Conservation (phyloP, 371 early-diverging fungal genomes). For the Apophysomyces variabilis region DNA sequence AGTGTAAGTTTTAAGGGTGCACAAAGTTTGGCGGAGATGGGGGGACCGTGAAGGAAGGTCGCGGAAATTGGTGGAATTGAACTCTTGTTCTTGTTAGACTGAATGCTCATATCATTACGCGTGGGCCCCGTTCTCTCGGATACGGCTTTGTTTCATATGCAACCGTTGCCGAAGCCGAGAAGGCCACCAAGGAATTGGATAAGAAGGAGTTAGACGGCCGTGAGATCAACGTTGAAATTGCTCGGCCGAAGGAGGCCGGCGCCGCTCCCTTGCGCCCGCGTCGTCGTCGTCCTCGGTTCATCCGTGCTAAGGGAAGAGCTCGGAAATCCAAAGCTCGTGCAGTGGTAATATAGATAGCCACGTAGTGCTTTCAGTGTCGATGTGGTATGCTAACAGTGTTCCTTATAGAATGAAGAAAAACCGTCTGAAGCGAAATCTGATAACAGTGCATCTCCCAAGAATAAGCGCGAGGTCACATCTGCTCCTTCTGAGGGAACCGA, state of each 20-base stretch:
- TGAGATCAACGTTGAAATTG: conserved; percentile 83
- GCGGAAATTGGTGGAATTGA: conserved; percentile 4
- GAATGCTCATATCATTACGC: conserved; percentile 73
- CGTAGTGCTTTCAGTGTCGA: too few relatives aligned
- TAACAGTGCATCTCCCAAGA: neutral
- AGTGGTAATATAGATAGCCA: conserved; percentile 6
- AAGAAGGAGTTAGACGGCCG: conserved; percentile 76
- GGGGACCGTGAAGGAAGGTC: neutral
- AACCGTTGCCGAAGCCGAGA: conserved; percentile 68
- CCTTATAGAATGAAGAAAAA: conserved; percentile 9
- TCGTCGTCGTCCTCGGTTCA: conserved; percentile 15
- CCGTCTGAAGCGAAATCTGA: conserved; percentile 13
- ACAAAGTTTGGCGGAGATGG: neutral
- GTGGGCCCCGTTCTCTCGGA: conserved; percentile 76
- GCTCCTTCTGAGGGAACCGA: conserved; percentile 13
- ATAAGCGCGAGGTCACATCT: conserved; percentile 12
- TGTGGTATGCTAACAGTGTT: neutral
- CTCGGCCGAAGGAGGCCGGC: conserved; percentile 57
- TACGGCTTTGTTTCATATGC: conserved; percentile 91
- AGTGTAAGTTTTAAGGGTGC: conserved; percentile 61
- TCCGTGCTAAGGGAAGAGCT: conserved; percentile 5
- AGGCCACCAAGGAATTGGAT: conserved; percentile 71
- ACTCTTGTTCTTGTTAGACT: conserved; percentile 14
- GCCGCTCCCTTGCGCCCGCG: conserved; percentile 15
- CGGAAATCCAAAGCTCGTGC: neutral